phyloP scores from a whole-genome alignment of 2,329 filamentous ascomycete genomes.

The Metarhizium robertsii region DNA sequence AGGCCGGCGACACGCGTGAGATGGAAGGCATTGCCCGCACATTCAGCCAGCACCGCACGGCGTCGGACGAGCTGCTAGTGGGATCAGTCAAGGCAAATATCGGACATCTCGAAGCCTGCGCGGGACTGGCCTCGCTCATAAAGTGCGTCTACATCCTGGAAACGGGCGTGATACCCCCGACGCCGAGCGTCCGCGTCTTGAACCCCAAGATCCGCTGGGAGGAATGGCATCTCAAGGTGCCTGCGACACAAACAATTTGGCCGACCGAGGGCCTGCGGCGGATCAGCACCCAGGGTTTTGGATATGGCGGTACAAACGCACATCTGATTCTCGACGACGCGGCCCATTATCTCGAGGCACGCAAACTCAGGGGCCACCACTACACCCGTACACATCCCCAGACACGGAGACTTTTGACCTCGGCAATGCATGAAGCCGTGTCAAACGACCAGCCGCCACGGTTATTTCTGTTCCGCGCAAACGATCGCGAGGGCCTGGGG shows the following conservation, averaged over 20 bases:
- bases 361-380: not conserved
- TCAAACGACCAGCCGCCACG: slow-evolving; percentile 19
- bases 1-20: slow-evolving; percentile 20
- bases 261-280: slow-evolving; percentile 7
- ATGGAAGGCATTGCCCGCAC: slow-evolving; percentile 11
- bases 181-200: slow-evolving; percentile 11
- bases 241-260: slow-evolving; percentile 3
- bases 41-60: slow-evolving; percentile 6
- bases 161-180: slow-evolving; percentile 15
- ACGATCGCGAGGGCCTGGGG: slow-evolving; percentile 21
- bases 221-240: slow-evolving; percentile 8
- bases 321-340: slow-evolving; percentile 19
- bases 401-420: not conserved
- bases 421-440: not conserved
- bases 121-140: slow-evolving; percentile 14
- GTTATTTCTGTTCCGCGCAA: slow-evolving; percentile 31
- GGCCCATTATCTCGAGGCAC: not conserved
- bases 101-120: slow-evolving; percentile 13
- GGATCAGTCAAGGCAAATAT: slow-evolving; percentile 21
- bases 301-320: slow-evolving; percentile 27
- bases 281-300: slow-evolving; percentile 25
- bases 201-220: slow-evolving; percentile 14
- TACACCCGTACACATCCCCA: not conserved
- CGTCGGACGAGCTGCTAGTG: slow-evolving; percentile 8
- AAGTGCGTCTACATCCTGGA: slow-evolving; percentile 17